phyloP scores from a whole-genome alignment of 176 grass and related monocot genomes.

The Paspalum notatum region DNA sequence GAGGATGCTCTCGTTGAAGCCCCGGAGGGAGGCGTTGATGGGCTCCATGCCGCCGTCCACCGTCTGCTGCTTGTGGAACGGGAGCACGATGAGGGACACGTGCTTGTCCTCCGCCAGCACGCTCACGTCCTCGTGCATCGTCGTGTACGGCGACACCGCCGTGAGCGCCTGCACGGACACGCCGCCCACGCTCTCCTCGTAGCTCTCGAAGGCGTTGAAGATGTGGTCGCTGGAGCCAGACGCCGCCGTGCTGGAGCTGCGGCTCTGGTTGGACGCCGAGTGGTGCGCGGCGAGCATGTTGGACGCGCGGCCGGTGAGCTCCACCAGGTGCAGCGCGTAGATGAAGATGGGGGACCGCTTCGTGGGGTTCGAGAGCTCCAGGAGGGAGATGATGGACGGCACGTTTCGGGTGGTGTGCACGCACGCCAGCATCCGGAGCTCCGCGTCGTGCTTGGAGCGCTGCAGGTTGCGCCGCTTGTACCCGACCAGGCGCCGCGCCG shows the following conservation, averaged over 20 bases:
- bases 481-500: slow-evolving; percentile 47
- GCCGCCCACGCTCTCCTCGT: slow-evolving; percentile 62
- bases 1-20: slow-evolving; percentile 73
- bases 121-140: slow-evolving; percentile 85
- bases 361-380: slow-evolving; percentile 59
- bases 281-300: slow-evolving; percentile 64
- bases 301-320: slow-evolving; percentile 76
- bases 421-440: slow-evolving; percentile 82
- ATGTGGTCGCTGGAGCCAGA: slow-evolving; percentile 50
- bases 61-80: slow-evolving; percentile 91
- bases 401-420: slow-evolving; percentile 79
- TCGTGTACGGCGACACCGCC: slow-evolving; percentile 71
- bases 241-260: neutral
- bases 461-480: slow-evolving; percentile 87
- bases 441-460: slow-evolving; percentile 61
- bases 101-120: slow-evolving; percentile 73
- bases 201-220: slow-evolving; percentile 76
- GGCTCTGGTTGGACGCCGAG: slow-evolving; percentile 23
- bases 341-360: slow-evolving; percentile 80
- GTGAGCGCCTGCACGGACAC: slow-evolving; percentile 69
- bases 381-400: slow-evolving; percentile 70
- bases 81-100: slow-evolving; percentile 74
- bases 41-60: slow-evolving; percentile 81
- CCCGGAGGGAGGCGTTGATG: slow-evolving; percentile 55
- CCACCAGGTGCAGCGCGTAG: slow-evolving; percentile 84